Base-by-base conservation (phyloP, 306 rosid genomes). In the Glycyrrhiza uralensis region DNA sequence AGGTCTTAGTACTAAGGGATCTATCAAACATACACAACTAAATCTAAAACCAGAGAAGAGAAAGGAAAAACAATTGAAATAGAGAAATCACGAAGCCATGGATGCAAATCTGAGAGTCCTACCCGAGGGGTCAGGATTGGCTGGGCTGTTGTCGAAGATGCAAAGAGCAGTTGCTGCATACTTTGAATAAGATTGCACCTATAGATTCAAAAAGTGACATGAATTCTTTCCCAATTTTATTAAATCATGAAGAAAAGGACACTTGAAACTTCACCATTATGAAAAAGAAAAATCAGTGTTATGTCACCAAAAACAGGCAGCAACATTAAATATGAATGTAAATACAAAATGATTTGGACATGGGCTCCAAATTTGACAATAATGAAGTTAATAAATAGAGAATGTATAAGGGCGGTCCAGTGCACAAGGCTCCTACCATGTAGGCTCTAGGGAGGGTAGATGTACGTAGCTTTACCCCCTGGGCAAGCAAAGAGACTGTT, bases 111-210 rank as follows among this genome's bases (percentile, higher is more conserved):
- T 32, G 71, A 60, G 28, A 66, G 15, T 18, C 72, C 46, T 87
- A 94, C 97, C 90, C 99, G 87, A 72, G 99, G 96, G 12, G 99
- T 94, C 81, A 94, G 71, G 69, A 89, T 87, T 33, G 99, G 97
- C 76, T 94, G 97, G 5, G 99, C 99, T 14, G 99, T 94, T 63
- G 99, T 91, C 29, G 99, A 94, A 79, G 99, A 91, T 10, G 97
- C 99, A 78, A 91, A 91, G 50, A 91, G 93, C 71, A 91, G 82
- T 82, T 87, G 94, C 79, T 94, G 99, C 84, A 91, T 79, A 81
- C 92, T 91, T 88, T 94, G 96, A 87, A 94, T 91, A 69, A 94
- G 87, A 57, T 81, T 85, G 86, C 99, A 91, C 88, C 99, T 94
- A 56, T 23, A 79, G 52, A 79, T 42, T 32, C 2, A 67, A 82